Evolutionary conservation across 1,284 basidiomycete genomes (phyloP).

Genomic region (Xerocomus nothofagi): DNA sequence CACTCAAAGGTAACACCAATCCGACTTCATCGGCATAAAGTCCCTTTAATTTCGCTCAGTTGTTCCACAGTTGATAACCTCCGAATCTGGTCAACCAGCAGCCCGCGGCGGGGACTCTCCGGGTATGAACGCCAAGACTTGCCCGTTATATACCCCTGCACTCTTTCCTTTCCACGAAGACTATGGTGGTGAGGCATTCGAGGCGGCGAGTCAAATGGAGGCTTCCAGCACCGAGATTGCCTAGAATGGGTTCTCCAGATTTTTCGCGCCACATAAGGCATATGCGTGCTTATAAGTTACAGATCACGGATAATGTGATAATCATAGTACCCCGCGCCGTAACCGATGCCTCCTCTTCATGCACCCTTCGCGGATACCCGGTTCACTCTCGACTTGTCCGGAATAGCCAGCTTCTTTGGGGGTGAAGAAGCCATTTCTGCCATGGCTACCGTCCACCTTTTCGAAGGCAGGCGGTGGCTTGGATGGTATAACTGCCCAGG

Average conservation of each 20-base stretch:
- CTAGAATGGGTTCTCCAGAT: slow-evolving; percentile 2
- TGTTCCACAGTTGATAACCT: not conserved
- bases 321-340: not conserved
- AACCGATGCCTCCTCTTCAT: slow-evolving; percentile 20
- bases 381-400: slow-evolving; percentile 25
- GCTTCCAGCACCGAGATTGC: slow-evolving; percentile 4
- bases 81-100: too few relatives aligned
- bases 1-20: not conserved
- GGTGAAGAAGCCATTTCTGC: slow-evolving; percentile 34
- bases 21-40: not conserved
- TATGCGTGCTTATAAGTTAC: not conserved
- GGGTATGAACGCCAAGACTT: not conserved
- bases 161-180: not conserved
- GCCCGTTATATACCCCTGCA: not conserved
- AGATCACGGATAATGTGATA: not conserved
- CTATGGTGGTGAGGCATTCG: not conserved
- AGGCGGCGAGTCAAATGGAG: not conserved
- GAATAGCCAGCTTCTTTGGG: slow-evolving; percentile 30
- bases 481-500: slow-evolving; percentile 38
- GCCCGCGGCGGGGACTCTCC: not conserved
- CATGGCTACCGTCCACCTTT: slow-evolving; percentile 32
- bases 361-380: slow-evolving; percentile 14
- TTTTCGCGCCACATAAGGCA: not conserved
- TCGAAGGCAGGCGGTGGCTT: slow-evolving; percentile 27
- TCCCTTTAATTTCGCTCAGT: not conserved